Conservation (phyloP, 306 rosid genomes). For the Herpetospermum pedunculosum region DNA sequence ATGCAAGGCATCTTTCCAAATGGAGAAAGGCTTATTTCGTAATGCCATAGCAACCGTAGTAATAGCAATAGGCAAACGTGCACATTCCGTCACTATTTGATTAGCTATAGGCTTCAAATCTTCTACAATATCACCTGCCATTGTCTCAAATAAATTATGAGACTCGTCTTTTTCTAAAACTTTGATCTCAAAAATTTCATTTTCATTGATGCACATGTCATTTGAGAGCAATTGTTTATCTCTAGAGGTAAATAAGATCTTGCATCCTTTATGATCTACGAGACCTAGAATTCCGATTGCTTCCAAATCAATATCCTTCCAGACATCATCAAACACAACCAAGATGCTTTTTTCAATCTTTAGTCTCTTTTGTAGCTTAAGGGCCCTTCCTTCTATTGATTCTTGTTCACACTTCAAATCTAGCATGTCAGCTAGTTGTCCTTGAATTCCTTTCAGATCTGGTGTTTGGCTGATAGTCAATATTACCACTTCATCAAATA, state of each 20-base stretch:
- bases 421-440: neutral
- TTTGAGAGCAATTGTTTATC: neutral
- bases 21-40: neutral
- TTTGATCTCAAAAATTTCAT: neutral
- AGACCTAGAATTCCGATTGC: slow-evolving; percentile 12
- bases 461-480: neutral
- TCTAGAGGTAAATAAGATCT: slow-evolving; percentile 26
- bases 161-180: slow-evolving; percentile 4
- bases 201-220: slow-evolving; percentile 7
- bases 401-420: neutral
- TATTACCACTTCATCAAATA: neutral
- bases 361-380: neutral
- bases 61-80: slow-evolving; percentile 29
- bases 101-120: neutral
- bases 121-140: neutral
- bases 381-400: neutral
- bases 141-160: slow-evolving; percentile 11
- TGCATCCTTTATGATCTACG: slow-evolving; percentile 11
- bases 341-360: neutral
- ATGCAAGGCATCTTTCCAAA: neutral
- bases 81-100: slow-evolving; percentile 23
- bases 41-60: slow-evolving; percentile 19
- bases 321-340: slow-evolving; percentile 28
- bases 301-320: slow-evolving; percentile 20
- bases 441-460: neutral